phyloP scores from a whole-genome alignment of 1,284 basidiomycete species.

The Tremellales sp. region DNA sequence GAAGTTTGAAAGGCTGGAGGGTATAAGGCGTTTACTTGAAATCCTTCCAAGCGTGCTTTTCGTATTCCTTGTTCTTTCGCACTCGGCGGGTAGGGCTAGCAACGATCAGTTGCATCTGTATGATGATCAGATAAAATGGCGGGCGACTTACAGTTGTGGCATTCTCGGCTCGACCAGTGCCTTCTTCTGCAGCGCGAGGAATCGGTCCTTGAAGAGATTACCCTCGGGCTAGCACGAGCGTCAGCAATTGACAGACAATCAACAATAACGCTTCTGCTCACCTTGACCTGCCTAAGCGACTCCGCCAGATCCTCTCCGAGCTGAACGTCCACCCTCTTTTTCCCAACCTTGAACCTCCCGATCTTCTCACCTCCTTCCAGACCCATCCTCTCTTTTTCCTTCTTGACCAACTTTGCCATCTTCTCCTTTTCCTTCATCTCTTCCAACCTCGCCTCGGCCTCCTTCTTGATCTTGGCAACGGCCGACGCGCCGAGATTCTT shows the following conservation, averaged over 20 bases:
- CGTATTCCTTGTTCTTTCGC: constrained; percentile 66
- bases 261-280: constrained; percentile 41
- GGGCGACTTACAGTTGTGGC: constrained; percentile 60
- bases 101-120: constrained; percentile 1
- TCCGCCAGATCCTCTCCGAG: constrained; percentile 88
- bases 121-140: not conserved
- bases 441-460: constrained; percentile 22
- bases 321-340: constrained; percentile 73
- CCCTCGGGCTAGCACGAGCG: constrained; percentile 85
- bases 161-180: constrained; percentile 51
- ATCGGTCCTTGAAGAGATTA: constrained; percentile 86
- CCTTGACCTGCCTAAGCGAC: constrained; percentile 77
- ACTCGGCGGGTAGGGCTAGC: constrained; percentile 62
- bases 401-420: constrained; percentile 51
- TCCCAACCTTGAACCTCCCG: constrained; percentile 71
- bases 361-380: constrained; percentile 58
- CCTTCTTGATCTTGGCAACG: constrained; percentile 25
- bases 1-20: not conserved
- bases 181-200: constrained; percentile 55
- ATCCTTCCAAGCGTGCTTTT: constrained; percentile 83
- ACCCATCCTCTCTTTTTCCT: constrained; percentile 58
- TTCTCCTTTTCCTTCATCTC: constrained; percentile 25
- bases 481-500: constrained; percentile 22
- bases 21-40: constrained; percentile 53
- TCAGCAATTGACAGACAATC: not conserved